Evolutionary conservation across 2,329 filamentous ascomycete genomes (phyloP), one percentile per base, ranked within the genome.

Genomic region (Aspergillus ruber): DNA sequence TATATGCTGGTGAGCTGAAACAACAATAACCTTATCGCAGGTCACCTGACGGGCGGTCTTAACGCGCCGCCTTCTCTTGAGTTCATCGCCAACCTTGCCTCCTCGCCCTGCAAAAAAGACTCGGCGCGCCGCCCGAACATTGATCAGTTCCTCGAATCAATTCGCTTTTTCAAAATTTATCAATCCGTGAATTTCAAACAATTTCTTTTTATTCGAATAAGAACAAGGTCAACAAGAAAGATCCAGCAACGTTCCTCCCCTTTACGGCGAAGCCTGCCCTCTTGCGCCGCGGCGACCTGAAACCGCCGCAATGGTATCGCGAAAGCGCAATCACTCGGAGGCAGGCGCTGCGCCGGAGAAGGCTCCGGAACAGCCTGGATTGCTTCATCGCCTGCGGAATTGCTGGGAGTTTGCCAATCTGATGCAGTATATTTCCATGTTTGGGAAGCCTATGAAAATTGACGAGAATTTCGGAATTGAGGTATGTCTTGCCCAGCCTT

Each of bases 341-440:
- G 74, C 74, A 66, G 79, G 80, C 62, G 70, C 72, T 56, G 70
- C 76, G 42, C 66, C 74, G 51, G 68, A 61, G 61, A 69, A 66
- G 52, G 47, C 54, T 20, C 45, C 54, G 17, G 60, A 67, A 59
- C 68, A 71, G 50, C 57, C 63, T 47, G 66, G 64, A 27, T 58
- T 82, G 46, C 74, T 94, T 23, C 73, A 82, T 49, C 83, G 78
- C 55, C 79, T 97, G 56, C 83, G 91, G 53, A 93, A 88, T 65
- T 90, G 88, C 78, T 97, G 91, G 90, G 87, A 96, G 68, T 96
- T 97, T 70, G 88, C 91, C 51, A 91, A 90, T 62, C 74, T 97
- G 6, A 90, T 86, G 72, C 91, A 98, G 71, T 98, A 90, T 79
- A 88, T 97, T 51, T 87, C 85, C 66, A 81, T 91, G 36, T 98